These are phyloP conservation scores for Fusarium sp. DNA, from an alignment of 2,329 filamentous ascomycete genomes.

Conservation along the genomic window DNA sequence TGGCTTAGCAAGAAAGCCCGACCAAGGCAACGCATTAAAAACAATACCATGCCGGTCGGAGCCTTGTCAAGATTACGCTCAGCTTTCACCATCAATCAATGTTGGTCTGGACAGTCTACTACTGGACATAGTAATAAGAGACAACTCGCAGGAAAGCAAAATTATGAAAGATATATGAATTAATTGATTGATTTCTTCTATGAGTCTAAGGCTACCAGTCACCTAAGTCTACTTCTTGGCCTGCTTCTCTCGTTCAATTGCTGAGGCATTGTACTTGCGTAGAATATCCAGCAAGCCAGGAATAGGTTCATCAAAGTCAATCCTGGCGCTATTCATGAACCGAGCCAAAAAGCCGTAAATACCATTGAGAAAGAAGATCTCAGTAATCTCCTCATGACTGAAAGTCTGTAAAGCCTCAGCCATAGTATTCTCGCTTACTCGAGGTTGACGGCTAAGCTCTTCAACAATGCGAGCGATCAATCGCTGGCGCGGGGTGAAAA, in stretches of 20 bases:
- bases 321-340: constrained; percentile 6
- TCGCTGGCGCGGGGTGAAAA: constrained; percentile 4
- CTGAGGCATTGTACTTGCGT: background rate
- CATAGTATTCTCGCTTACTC: background rate
- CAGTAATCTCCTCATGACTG: background rate
- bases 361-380: constrained; percentile 1
- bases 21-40: too few species aligned
- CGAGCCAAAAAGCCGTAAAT: constrained; percentile 15
- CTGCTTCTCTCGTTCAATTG: constrained; percentile 2
- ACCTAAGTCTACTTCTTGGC: background rate
- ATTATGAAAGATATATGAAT: fast-evolving
- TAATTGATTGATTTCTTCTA: fast-evolving
- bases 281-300: background rate
- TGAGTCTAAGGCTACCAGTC: fast-evolving
- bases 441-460: background rate
- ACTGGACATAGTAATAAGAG: fast-evolving
- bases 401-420: background rate
- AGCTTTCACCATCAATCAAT: too few species aligned
- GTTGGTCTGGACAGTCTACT: too few species aligned
- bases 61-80: too few species aligned
- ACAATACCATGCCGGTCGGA: too few species aligned
- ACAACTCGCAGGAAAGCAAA: fast-evolving
- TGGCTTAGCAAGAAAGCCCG: too few species aligned
- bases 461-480: background rate
- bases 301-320: constrained; percentile 14